Evolutionary conservation across 257 asterid species (phyloP).

Genomic region (Nicotiana tabacum): DNA sequence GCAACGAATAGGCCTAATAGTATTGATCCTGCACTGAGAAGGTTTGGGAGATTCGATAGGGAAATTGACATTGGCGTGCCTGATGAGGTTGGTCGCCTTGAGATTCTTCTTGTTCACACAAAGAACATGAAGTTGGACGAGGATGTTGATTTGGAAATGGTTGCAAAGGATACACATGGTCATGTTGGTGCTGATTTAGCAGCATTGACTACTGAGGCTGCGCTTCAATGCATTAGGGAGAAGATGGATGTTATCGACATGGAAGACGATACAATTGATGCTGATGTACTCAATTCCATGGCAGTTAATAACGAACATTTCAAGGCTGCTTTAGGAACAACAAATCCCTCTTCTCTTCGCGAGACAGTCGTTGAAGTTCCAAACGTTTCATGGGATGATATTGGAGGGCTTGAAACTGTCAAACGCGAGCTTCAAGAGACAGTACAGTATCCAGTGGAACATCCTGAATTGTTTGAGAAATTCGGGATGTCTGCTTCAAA

Average conservation of each 20-base stretch:
- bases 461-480: slow-evolving; percentile 62
- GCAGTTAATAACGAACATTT: not conserved
- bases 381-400: slow-evolving; percentile 44
- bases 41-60: not conserved
- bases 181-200: not conserved
- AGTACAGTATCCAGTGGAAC: slow-evolving; percentile 62
- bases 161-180: not conserved
- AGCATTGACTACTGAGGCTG: not conserved
- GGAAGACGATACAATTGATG: not conserved
- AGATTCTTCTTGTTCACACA: not conserved
- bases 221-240: not conserved
- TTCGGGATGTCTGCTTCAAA: slow-evolving; percentile 63
- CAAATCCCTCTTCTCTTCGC: not conserved
- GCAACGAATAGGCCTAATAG: slow-evolving; percentile 41
- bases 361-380: slow-evolving; percentile 44
- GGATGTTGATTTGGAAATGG: not conserved
- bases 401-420: slow-evolving; percentile 54
- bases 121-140: not conserved
- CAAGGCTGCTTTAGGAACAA: not conserved
- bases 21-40: not conserved
- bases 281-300: not conserved
- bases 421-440: slow-evolving; percentile 37
- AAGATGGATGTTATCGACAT: not conserved
- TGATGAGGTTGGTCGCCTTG: not conserved
- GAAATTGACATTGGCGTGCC: not conserved